These are phyloP conservation scores for Zoysia pacifica DNA, from an alignment of 176 grass and related monocot species.

Conservation along the genomic window DNA sequence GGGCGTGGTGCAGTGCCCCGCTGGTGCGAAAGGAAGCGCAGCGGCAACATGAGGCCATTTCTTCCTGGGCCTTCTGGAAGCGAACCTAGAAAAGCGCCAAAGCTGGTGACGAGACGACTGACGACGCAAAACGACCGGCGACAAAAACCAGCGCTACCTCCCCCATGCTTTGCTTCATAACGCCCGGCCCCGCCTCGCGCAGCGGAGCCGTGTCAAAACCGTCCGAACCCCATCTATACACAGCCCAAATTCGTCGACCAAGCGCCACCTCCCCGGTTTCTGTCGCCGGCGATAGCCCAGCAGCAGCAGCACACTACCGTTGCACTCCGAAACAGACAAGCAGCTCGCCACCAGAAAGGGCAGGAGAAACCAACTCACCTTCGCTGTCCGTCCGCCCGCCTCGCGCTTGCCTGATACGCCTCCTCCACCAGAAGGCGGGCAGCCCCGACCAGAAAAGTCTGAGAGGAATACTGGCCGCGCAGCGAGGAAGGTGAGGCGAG, in stretches of 20 bases:
- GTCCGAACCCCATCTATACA: background rate
- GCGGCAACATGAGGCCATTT: background rate
- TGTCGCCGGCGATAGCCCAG: constrained; percentile 18
- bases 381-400: constrained; percentile 6
- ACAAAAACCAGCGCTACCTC: background rate
- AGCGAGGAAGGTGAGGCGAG: constrained; percentile 27
- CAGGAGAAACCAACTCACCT: background rate
- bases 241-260: background rate
- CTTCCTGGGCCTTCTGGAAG: background rate
- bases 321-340: background rate
- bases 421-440: constrained; percentile 35
- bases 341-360: constrained; percentile 23
- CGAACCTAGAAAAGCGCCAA: background rate
- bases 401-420: constrained; percentile 37
- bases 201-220: background rate
- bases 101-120: background rate
- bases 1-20: background rate
- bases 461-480: constrained; percentile 30
- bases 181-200: background rate
- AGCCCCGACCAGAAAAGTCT: constrained; percentile 24
- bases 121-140: background rate
- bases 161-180: background rate
- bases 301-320: background rate
- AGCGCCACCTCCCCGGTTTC: background rate
- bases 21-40: too few relatives aligned